These are phyloP conservation scores for Myxozyma monticola DNA, from an alignment of 805 yeast species.

Conservation along the genomic window DNA sequence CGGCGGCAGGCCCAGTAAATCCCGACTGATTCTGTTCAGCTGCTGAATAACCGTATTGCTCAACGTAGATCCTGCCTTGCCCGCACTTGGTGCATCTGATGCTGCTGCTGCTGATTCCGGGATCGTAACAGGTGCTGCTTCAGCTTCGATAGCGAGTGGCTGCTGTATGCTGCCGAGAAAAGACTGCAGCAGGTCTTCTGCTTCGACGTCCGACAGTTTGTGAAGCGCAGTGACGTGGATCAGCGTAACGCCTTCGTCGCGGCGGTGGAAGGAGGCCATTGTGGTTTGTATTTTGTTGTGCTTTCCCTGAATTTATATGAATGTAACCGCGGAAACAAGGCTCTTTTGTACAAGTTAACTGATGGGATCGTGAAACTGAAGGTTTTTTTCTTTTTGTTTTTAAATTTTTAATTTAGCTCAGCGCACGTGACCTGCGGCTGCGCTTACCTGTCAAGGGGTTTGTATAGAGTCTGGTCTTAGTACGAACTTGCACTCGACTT, in stretches of 20 bases:
- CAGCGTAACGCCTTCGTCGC: conserved; percentile 30
- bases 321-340: too few species aligned
- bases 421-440: too few species aligned
- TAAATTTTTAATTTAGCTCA: too few species aligned
- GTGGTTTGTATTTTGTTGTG: too few species aligned
- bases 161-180: conserved; percentile 37
- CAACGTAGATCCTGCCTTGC: conserved; percentile 34
- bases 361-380: too few species aligned
- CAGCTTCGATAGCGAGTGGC: neutral
- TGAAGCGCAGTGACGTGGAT: conserved; percentile 29
- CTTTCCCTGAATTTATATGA: too few species aligned
- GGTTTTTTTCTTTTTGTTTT: too few species aligned
- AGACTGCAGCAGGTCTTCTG: conserved; percentile 31
- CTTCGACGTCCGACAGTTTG: conserved; percentile 31
- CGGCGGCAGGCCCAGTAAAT: conserved; percentile 79
- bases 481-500: too few species aligned
- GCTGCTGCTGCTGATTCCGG: neutral
- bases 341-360: too few species aligned
- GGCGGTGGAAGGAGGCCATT: too few species aligned
- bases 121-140: neutral
- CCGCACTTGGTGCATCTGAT: neutral
- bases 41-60: conserved; percentile 54
- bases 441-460: too few species aligned
- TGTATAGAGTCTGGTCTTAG: too few species aligned
- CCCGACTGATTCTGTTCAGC: conserved; percentile 71